Conservation (phyloP, 768 basidiomycete genomes). For the Tricholoma hemisulphureum region DNA sequence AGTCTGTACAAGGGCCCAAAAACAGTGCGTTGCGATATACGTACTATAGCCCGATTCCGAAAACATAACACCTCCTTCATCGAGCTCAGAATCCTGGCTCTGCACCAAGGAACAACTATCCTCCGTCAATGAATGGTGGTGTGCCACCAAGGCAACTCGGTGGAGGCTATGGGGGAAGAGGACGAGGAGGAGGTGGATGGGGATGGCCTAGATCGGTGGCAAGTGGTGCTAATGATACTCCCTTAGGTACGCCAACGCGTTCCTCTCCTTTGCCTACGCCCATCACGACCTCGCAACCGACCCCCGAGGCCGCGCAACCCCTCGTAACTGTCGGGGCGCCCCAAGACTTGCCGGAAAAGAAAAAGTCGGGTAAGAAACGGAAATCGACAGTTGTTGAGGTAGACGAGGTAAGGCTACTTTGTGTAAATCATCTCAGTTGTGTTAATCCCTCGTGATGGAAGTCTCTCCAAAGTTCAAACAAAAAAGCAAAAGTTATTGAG, state of each 20-base stretch:
- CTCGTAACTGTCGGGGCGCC: conserved; percentile 11
- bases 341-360: conserved; percentile 22
- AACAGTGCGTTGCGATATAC: conserved; percentile 31
- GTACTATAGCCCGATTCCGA: background rate
- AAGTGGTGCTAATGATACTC: conserved; percentile 72
- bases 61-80: background rate
- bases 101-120: conserved; percentile 23
- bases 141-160: conserved; percentile 13
- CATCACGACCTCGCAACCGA: conserved; percentile 11
- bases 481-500: conserved; percentile 31
- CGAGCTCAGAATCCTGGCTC: conserved; percentile 6
- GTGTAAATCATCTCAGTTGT: background rate
- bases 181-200: conserved; percentile 37
- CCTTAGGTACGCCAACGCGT: conserved; percentile 60
- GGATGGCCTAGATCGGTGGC: conserved; percentile 26
- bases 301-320: background rate
- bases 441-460: conserved; percentile 1
- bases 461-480: conserved; percentile 14
- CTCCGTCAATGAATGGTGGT: conserved; percentile 12
- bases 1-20: conserved; percentile 79
- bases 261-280: conserved; percentile 31
- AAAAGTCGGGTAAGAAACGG: conserved; percentile 39
- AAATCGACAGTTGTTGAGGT: conserved; percentile 30
- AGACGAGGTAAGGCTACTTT: conserved; percentile 17
- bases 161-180: conserved; percentile 21